Evolutionary conservation across 257 asterid genomes (phyloP).

Genomic region (Solanum etuberosum): DNA sequence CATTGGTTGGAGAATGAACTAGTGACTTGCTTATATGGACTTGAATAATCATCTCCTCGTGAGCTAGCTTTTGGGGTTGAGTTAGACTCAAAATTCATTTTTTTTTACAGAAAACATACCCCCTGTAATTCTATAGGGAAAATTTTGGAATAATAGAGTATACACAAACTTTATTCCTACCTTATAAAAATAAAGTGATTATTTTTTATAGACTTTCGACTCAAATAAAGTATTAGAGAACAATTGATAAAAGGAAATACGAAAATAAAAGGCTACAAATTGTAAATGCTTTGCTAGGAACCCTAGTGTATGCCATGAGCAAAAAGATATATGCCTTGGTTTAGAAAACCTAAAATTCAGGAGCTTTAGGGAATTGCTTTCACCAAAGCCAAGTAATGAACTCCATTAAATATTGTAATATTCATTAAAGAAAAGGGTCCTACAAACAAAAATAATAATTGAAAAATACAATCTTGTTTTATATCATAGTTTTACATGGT

Average conservation of each 20-base stretch:
- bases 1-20: neutral
- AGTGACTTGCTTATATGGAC: no score
- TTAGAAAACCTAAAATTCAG: neutral
- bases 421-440: neutral
- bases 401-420: neutral
- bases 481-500: neutral
- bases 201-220: neutral
- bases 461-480: neutral
- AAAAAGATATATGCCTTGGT: neutral
- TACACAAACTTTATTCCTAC: neutral
- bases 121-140: neutral
- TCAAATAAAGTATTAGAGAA: neutral
- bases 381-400: neutral
- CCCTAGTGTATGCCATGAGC: neutral
- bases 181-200: neutral
- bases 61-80: neutral
- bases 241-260: neutral
- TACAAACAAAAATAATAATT: neutral
- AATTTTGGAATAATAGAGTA: neutral
- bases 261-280: neutral
- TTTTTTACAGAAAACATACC: no score
- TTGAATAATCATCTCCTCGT: no score
- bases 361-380: neutral
- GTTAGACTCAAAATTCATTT: neutral
- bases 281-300: neutral